These are phyloP conservation scores for Trichoderma simmonsii DNA, from an alignment of 2,329 filamentous ascomycete genomes.

Conservation along the genomic window DNA sequence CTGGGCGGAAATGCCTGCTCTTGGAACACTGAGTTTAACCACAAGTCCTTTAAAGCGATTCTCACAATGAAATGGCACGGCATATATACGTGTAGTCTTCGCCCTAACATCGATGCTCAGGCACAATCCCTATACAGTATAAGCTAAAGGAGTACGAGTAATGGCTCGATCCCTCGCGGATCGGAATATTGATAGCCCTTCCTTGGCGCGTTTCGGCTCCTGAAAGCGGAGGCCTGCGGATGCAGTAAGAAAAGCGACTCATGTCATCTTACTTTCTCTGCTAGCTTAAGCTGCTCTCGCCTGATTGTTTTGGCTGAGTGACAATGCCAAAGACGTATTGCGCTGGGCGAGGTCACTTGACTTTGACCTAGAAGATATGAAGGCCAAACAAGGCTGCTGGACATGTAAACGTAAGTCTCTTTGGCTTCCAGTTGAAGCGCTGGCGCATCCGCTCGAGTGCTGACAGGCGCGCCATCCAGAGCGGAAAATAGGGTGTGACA, in stretches of 20 bases:
- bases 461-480: conserved; percentile 29
- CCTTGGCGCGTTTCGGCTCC: conserved; percentile 1
- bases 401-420: conserved; percentile 23
- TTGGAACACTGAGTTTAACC: neutral
- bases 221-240: conserved; percentile 8
- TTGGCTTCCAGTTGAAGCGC: neutral
- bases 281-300: neutral
- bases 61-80: neutral
- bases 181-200: conserved; percentile 16
- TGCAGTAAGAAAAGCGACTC: neutral
- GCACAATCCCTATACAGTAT: neutral
- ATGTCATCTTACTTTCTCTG: neutral
- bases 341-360: conserved; percentile 9
- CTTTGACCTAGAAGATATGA: conserved; percentile 15
- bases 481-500: conserved; percentile 48
- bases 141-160: neutral
- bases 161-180: neutral
- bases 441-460: neutral
- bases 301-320: neutral
- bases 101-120: neutral
- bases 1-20: neutral
- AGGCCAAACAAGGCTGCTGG: conserved; percentile 21
- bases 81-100: neutral
- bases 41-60: neutral
- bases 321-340: conserved; percentile 13